These are phyloP conservation scores for Fagopyrum homotropicum DNA, from an alignment of 148 eudicot species.

Conservation along the genomic window DNA sequence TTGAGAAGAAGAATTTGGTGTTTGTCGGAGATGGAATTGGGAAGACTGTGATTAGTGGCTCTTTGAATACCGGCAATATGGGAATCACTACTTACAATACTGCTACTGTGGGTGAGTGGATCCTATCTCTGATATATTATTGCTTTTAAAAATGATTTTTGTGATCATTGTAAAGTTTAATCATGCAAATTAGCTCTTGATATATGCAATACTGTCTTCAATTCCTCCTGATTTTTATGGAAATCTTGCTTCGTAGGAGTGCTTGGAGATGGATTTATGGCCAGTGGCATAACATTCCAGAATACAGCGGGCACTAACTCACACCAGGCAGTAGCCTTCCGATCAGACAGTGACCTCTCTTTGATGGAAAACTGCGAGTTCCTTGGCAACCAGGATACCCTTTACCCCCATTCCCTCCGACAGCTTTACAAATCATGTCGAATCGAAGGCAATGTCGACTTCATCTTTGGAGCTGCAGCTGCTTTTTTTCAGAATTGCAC, in stretches of 20 bases:
- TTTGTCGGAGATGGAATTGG: constrained; percentile 84
- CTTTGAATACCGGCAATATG: constrained; percentile 32
- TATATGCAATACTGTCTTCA: no score
- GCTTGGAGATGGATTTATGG: constrained; percentile 85
- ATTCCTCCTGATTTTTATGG: no score
- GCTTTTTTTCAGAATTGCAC: constrained; percentile 66
- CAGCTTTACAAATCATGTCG: constrained; percentile 67
- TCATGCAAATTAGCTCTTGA: no score
- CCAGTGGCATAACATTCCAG: constrained; percentile 61
- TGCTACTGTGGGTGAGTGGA: constrained; percentile 72
- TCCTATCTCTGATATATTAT: not conserved
- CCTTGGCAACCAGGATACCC: constrained; percentile 85
- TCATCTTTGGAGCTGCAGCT: constrained; percentile 79
- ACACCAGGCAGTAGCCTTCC: constrained; percentile 87
- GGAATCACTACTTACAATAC: constrained; percentile 63
- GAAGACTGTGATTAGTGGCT: constrained; percentile 67
- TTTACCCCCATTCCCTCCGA: constrained; percentile 75
- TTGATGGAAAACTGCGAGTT: constrained; percentile 69
- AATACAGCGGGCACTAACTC: constrained; percentile 80
- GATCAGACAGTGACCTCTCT: constrained; percentile 78
- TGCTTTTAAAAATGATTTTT: not conserved
- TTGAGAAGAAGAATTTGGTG: constrained; percentile 71
- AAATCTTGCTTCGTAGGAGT: constrained; percentile 33
- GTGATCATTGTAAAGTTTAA: not conserved
- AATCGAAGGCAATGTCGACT: constrained; percentile 80